Conservation (phyloP, 345 rosid species). For the Clarkia xantiana region DNA sequence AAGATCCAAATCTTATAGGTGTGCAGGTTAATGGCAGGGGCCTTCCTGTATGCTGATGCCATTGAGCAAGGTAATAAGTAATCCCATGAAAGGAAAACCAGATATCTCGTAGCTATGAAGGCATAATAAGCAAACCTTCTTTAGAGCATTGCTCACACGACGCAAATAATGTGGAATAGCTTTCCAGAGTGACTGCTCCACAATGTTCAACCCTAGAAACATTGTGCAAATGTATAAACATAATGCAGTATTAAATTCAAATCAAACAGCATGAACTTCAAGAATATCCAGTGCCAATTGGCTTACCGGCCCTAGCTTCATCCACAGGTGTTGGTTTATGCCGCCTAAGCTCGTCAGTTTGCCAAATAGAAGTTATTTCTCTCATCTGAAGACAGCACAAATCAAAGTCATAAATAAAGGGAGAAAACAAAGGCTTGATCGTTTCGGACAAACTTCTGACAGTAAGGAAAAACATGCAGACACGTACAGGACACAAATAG, state of each 20-base stretch:
- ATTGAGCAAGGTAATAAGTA: constrained; percentile 1
- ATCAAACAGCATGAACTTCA: not conserved
- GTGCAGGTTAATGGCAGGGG: constrained; percentile 84
- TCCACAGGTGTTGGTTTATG: constrained; percentile 88
- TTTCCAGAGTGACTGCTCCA: constrained; percentile 97
- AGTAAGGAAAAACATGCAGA: too few species aligned
- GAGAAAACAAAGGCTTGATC: not conserved
- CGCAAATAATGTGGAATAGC: constrained; percentile 85
- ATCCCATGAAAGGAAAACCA: constrained; percentile 1
- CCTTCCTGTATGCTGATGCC: constrained; percentile 54
- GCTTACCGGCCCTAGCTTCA: constrained; percentile 84
- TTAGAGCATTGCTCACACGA: constrained; percentile 78
- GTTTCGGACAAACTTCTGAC: not conserved
- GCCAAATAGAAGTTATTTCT: constrained; percentile 88
- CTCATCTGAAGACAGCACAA: constrained; percentile 38
- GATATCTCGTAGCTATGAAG: constrained; percentile 6
- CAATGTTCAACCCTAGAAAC: constrained; percentile 70
- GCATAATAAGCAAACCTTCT: constrained; percentile 39
- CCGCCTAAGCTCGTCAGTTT: constrained; percentile 94
- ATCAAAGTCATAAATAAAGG: not conserved
- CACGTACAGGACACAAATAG: not conserved
- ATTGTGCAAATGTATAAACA: constrained; percentile 1
- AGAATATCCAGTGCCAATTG: not conserved
- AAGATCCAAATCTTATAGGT: constrained; percentile 83
- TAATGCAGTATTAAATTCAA: constrained; percentile 4